Evolutionary conservation across 768 basidiomycete species (phyloP).

Genomic region (Suillus decipiens): DNA sequence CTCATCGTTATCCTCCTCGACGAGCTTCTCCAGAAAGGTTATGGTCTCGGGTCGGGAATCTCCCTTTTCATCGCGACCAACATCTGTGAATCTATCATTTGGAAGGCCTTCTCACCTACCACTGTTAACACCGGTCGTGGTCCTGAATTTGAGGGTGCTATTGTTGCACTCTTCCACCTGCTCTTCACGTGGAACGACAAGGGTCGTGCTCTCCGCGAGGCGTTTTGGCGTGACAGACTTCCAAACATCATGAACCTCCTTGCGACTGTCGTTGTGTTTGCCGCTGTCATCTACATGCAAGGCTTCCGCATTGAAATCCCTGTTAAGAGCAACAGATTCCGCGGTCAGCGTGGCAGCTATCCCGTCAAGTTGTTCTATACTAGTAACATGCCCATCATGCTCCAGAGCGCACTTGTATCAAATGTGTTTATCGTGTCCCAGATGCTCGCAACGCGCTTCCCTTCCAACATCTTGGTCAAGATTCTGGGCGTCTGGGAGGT

Average conservation of each 20-base stretch:
- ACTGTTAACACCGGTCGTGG: constrained; percentile 98
- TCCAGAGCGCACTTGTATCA: constrained; percentile 88
- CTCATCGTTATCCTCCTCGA: constrained; percentile 98
- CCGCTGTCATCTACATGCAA: constrained; percentile 95
- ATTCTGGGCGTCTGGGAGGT: constrained; percentile 99
- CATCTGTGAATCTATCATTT: constrained; percentile 98
- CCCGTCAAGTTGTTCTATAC: constrained; percentile 99
- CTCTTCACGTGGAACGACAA: constrained; percentile 99
- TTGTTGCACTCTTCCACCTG: constrained; percentile 96
- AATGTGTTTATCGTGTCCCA: constrained; percentile 97
- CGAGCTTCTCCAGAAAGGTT: constrained; percentile 98
- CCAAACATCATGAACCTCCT: constrained; percentile 98
- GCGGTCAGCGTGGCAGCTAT: constrained; percentile 94
- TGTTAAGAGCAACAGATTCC: constrained; percentile 94
- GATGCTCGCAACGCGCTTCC: constrained; percentile 93
- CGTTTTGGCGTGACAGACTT: constrained; percentile 95
- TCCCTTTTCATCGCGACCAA: constrained; percentile 99
- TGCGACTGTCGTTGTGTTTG: constrained; percentile 90
- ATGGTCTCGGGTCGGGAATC: constrained; percentile 98
- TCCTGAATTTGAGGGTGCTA: constrained; percentile 96
- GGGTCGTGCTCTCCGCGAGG: constrained; percentile 93
- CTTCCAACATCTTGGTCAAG: constrained; percentile 84
- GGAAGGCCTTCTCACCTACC: constrained; percentile 99
- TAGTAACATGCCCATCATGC: constrained; percentile 99
- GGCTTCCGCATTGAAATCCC: constrained; percentile 99